Conservation (phyloP, 164 flowering plant genomes). For the Vitis cinerea region DNA sequence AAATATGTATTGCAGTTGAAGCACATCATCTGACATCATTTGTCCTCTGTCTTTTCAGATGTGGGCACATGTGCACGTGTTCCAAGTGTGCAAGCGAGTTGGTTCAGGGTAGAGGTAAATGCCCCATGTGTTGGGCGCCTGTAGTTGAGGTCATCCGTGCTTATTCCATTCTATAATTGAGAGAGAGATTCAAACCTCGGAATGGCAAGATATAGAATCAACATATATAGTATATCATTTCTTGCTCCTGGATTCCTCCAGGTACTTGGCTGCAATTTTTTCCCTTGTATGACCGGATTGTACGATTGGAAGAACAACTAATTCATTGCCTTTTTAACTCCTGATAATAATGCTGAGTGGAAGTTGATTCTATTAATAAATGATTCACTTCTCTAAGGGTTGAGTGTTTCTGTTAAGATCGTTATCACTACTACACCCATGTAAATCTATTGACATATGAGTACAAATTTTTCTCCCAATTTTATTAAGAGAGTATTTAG, state of each 20-base stretch:
- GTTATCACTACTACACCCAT: too few species aligned
- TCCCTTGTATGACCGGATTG: neutral
- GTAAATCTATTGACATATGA: too few species aligned
- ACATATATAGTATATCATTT: neutral
- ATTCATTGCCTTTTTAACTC: slow-evolving; percentile 3
- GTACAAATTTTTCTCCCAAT: too few species aligned
- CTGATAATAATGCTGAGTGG: slow-evolving; percentile 7
- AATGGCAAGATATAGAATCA: slow-evolving; percentile 2
- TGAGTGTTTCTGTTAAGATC: too few species aligned
- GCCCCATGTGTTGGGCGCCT: slow-evolving; percentile 96
- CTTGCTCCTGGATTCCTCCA: slow-evolving; percentile 10
- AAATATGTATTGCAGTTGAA: neutral
- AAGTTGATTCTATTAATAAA: neutral
- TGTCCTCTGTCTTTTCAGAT: slow-evolving; percentile 43
- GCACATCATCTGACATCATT: neutral
- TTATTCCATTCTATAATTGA: slow-evolving; percentile 59
- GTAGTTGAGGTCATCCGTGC: slow-evolving; percentile 84
- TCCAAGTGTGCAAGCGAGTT: slow-evolving; percentile 79
- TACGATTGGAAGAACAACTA: slow-evolving; percentile 2
- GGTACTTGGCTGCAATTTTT: slow-evolving; percentile 3
- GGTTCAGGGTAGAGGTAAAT: slow-evolving; percentile 66
- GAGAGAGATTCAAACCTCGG: neutral
- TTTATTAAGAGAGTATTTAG: too few species aligned
- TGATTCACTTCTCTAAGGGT: too few species aligned
- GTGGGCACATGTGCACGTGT: slow-evolving; percentile 98